Evolutionary conservation across 768 basidiomycete genomes (phyloP), one percentile per base, ranked within the genome.

Genomic region (Boletus rufocinnamomeus): DNA sequence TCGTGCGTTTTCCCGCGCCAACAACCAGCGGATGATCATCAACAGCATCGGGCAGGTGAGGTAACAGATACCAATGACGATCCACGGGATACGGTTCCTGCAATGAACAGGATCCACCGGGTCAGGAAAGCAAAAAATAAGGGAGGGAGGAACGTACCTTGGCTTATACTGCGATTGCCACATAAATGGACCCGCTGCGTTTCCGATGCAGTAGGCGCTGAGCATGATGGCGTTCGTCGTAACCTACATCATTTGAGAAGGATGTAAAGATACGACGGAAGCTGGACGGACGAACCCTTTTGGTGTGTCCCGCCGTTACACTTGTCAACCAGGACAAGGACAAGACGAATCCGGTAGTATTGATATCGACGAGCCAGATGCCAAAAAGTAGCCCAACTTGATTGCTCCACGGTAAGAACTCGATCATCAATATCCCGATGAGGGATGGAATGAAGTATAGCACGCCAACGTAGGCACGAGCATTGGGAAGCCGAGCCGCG

Each of bases 41-140:
- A 81, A 51, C 63, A 82, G 45, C 14, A 74, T 30, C 46, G 86
- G 84, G 70, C 86, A 86, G 32, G 69, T 58, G 13, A 75, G 59
- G 67, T 87, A 85, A 72, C 86, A 88, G 52, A 84, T 68, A 3
- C 86, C 83, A 55, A 92, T 91, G 63, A 92, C 79, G 52, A 81
- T 81, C 91, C 91, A 93, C 4, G 90, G 91, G 30, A 91, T 70
- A 56, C 80, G 85, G 62, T 91, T 88, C 49, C 88, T 87, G 30
- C 25, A 37, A n/a, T 19, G 59, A 25, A 23, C 38, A 32, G 6
- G 4, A 40, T n/a, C 28, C 32, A 45, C 6, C 2, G 14, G 8
- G 16, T 30, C 34, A 17, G 43, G 17, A 52, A 30, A 11, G 17
- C 8, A 30, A 32, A 60, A 46, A 4, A 21, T 6, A n/a, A n/a